Evolutionary conservation across 805 yeast species (phyloP), one percentile per base, ranked within the genome.

Genomic region (Metschnikowia lochheadii): DNA sequence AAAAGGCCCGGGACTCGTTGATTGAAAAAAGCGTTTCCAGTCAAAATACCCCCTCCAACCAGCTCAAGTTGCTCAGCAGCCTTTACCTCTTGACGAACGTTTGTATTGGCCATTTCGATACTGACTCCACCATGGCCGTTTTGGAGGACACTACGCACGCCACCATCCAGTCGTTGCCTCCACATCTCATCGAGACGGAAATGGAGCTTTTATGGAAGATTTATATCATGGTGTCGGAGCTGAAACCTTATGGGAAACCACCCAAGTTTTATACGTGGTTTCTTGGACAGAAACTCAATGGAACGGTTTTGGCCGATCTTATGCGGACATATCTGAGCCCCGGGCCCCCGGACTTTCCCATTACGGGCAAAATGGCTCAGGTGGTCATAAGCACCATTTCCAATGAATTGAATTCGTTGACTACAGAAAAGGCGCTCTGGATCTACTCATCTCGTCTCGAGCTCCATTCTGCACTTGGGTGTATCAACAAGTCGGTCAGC

Each of bases 121-220:
- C 73, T 26, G 79, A 77, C 48, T 71, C 78, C 34, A 66, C 79
- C 5, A 66, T 80, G 52, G 77, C 78, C 54, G 77, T 77, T 54
- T 63, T 81, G 45, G 77, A 80, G 56, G 79, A 78, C 51, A 73
- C 76, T 14, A 65, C 75, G 32, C 65, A 64, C 51, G 69, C 77
- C 21, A 75, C 78, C 42, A 62, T 77, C 48, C 59, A 73, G 31
- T 73, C 74, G 50, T 56, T 68, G 47, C 56, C 59, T 7, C 64
- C 39, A 29, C 68, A 61, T 54, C 60, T 70, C 17, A 65, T 73
- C 20, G 66, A 65, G 33, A 57, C 63, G 21, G 69, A 67, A 48
- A 56, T 65, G 49, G 56, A 57, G n/a, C 57, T 75, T 23, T 67
- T 72, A 49, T 80, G 84, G 84, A 68, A 72, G 52, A 73, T 80